A percentile compares a stretch with the other conserved stretches of the same genome.
Conservation (phyloP, 805 yeast species). For the Candida odintsovae region DNA sequence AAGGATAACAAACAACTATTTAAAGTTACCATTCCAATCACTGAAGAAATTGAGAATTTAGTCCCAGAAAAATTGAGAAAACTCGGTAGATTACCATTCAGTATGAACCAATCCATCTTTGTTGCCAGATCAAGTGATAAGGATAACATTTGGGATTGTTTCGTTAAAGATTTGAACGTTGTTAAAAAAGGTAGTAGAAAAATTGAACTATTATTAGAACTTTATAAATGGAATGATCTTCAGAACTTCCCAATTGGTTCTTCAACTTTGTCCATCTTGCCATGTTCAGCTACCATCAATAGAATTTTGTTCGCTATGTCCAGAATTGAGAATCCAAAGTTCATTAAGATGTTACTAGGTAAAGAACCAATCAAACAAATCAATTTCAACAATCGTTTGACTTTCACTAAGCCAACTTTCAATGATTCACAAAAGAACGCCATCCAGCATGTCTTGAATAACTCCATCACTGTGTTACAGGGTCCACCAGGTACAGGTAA, state of each 20-base stretch:
- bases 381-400: slow-evolving; percentile 48
- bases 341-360: slow-evolving; percentile 49
- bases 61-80: slow-evolving; percentile 47
- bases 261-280: slow-evolving; percentile 39
- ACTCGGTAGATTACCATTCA: slow-evolving; percentile 54
- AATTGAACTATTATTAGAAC: slow-evolving; percentile 42
- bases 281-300: slow-evolving; percentile 57
- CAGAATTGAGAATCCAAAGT: slow-evolving; percentile 45
- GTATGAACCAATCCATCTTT: slow-evolving; percentile 52
- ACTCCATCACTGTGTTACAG: slow-evolving; percentile 50
- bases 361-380: slow-evolving; percentile 50
- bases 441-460: slow-evolving; percentile 21
- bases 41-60: slow-evolving; percentile 43
- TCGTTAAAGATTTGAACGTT: slow-evolving; percentile 39
- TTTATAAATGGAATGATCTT: slow-evolving; percentile 53
- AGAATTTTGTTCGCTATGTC: slow-evolving; percentile 65
- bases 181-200: slow-evolving; percentile 23
- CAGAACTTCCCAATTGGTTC: slow-evolving; percentile 41
- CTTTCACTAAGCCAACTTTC: slow-evolving; percentile 42
- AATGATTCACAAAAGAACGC: slow-evolving; percentile 57
- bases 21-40: slow-evolving; percentile 36
- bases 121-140: slow-evolving; percentile 41
- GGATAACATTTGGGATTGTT: slow-evolving; percentile 55
- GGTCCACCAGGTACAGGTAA: slow-evolving; percentile 87
- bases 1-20: slow-evolving; percentile 35